Percentiles rank a stretch among this genome's conserved stretches.
phyloP scores from a whole-genome alignment of 2,329 filamentous ascomycete genomes.

The Sclerotinia subarctica region DNA sequence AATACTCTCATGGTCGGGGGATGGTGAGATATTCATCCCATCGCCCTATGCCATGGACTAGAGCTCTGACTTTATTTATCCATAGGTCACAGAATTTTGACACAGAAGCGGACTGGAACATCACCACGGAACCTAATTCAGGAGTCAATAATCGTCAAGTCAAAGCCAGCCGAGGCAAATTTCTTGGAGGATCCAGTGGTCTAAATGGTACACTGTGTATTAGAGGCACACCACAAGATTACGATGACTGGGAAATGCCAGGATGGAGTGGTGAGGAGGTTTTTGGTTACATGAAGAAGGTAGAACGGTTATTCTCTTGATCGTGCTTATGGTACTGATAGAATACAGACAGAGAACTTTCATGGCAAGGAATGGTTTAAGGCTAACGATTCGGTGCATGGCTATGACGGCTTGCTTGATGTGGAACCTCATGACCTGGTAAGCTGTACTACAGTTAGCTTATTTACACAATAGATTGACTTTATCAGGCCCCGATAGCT shows the following conservation, averaged over 20 bases:
- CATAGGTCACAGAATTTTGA: slow-evolving; percentile 47
- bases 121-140: slow-evolving; percentile 43
- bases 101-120: slow-evolving; percentile 51
- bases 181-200: slow-evolving; percentile 49
- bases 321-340: neutral
- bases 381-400: slow-evolving; percentile 47
- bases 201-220: slow-evolving; percentile 51
- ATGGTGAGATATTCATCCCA: slow-evolving; percentile 34
- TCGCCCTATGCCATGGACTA: neutral
- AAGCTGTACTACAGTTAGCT: neutral
- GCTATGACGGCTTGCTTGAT: slow-evolving; percentile 50
- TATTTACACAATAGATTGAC: neutral
- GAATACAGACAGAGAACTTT: slow-evolving; percentile 51
- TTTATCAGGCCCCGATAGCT: slow-evolving; percentile 47
- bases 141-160: slow-evolving; percentile 45
- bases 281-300: slow-evolving; percentile 55
- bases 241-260: slow-evolving; percentile 54
- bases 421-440: slow-evolving; percentile 57
- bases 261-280: slow-evolving; percentile 57
- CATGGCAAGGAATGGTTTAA: slow-evolving; percentile 57
- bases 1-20: slow-evolving; percentile 52
- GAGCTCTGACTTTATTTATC: neutral
- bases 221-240: slow-evolving; percentile 47
- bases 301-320: slow-evolving; percentile 27
- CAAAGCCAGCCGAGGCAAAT: slow-evolving; percentile 48